Evolutionary conservation across 257 asterid genomes (phyloP).

Genomic region (Scutellaria minor): DNA sequence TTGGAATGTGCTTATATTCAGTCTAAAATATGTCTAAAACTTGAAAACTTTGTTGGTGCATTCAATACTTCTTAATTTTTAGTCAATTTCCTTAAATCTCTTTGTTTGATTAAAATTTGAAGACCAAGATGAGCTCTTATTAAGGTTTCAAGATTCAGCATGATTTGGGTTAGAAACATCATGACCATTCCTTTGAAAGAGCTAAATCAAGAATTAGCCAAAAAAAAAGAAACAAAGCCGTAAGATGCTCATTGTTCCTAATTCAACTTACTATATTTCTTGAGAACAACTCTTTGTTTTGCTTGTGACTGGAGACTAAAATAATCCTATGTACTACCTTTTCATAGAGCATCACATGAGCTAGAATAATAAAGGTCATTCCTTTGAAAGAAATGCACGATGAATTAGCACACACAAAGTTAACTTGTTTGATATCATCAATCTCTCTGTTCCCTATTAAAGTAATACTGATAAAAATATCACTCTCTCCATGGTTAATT

Average conservation of each 20-base stretch:
- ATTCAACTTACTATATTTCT: not conserved
- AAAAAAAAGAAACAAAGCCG: not conserved
- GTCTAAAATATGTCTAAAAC: conserved; percentile 16
- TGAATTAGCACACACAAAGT: conserved; percentile 12
- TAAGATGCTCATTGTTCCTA: conserved; percentile 21
- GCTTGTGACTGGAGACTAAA: conserved; percentile 19
- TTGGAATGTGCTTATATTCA: conserved; percentile 1
- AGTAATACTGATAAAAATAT: conserved; percentile 1
- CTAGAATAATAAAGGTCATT: conserved; percentile 11
- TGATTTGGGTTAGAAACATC: conserved; percentile 19
- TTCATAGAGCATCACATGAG: not conserved
- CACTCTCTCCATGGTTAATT: not conserved
- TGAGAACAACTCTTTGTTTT: conserved; percentile 2
- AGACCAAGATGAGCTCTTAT: conserved; percentile 12
- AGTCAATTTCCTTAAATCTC: conserved; percentile 28
- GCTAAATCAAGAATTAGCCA: conserved; percentile 8
- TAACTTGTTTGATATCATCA: not conserved
- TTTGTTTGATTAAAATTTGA: conserved; percentile 10
- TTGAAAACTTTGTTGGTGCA: conserved; percentile 11
- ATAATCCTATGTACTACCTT: conserved; percentile 23
- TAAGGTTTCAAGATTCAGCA: conserved; percentile 20
- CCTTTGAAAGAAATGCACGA: conserved; percentile 21
- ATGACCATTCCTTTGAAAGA: conserved; percentile 16
- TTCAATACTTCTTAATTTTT: not conserved
- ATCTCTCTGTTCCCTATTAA: conserved; percentile 8